Percentiles rank a stretch among this genome's conserved stretches.
Evolutionary conservation across 345 rosid genomes (phyloP).

Genomic region (Rubroshorea leprosula): DNA sequence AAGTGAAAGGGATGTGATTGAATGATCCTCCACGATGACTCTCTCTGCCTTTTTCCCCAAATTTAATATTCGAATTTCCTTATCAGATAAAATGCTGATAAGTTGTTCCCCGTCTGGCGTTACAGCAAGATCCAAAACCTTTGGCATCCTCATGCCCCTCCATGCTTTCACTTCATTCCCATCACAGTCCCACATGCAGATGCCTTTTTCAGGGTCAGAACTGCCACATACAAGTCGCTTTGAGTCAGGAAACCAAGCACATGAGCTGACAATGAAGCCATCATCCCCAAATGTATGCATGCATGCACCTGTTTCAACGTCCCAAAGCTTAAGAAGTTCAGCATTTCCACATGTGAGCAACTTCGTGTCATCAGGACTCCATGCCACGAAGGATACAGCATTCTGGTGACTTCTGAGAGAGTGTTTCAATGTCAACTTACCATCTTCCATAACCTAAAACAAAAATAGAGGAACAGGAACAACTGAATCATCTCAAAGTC

Average conservation of each 20-base stretch:
- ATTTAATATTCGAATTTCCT: slow-evolving; percentile 56
- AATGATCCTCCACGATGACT: slow-evolving; percentile 59
- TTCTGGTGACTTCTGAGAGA: slow-evolving; percentile 60
- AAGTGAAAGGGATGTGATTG: slow-evolving; percentile 56
- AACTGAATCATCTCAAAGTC: slow-evolving; percentile 13
- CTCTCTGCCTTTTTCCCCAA: slow-evolving; percentile 56
- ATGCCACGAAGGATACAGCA: slow-evolving; percentile 76
- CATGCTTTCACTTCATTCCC: slow-evolving; percentile 83
- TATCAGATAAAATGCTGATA: slow-evolving; percentile 50
- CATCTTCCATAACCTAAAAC: slow-evolving; percentile 62
- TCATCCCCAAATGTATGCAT: slow-evolving; percentile 78
- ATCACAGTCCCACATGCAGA: slow-evolving; percentile 78
- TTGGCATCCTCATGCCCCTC: slow-evolving; percentile 78
- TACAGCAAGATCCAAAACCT: slow-evolving; percentile 75
- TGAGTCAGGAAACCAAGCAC: slow-evolving; percentile 98
- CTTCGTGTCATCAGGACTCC: slow-evolving; percentile 83
- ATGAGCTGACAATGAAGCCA: slow-evolving; percentile 77
- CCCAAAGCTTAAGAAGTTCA: slow-evolving; percentile 92
- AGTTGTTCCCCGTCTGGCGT: slow-evolving; percentile 78
- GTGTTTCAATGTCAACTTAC: slow-evolving; percentile 47
- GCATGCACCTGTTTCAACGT: slow-evolving; percentile 83
- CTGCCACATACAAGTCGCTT: slow-evolving; percentile 80
- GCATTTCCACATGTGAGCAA: slow-evolving; percentile 77
- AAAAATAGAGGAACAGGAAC: slow-evolving; percentile 13
- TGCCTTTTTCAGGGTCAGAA: slow-evolving; percentile 75